Evolutionary conservation across 805 yeast genomes (phyloP).

Genomic region (Saturnispora diversa): DNA sequence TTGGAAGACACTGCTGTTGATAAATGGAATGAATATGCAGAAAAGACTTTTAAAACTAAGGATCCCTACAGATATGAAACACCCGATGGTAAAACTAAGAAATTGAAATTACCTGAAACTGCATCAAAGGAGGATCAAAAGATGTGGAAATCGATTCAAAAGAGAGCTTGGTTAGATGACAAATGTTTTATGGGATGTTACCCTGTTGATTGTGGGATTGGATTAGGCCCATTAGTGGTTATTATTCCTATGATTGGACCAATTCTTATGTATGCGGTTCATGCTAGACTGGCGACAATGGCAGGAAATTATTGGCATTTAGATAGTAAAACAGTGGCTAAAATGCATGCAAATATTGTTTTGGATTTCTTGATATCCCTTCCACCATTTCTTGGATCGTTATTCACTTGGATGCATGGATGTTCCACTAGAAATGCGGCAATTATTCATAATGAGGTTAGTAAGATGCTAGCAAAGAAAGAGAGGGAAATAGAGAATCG

Average conservation of each 20-base stretch:
- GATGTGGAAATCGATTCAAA: conserved; percentile 66
- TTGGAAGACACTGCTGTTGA: conserved; percentile 34
- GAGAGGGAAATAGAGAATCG: conserved; percentile 8
- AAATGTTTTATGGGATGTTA: conserved; percentile 74
- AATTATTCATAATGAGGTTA: conserved; percentile 44
- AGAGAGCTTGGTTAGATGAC: conserved; percentile 82
- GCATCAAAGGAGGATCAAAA: conserved; percentile 52
- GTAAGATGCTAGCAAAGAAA: conserved; percentile 17
- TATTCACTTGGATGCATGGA: conserved; percentile 73
- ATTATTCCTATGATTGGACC: conserved; percentile 81
- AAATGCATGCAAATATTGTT: conserved; percentile 68
- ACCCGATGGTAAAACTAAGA: conserved; percentile 43
- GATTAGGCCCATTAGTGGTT: conserved; percentile 66
- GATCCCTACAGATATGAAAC: conserved; percentile 56
- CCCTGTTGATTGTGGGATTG: conserved; percentile 67
- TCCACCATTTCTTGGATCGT: conserved; percentile 72
- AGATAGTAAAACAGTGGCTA: conserved; percentile 52
- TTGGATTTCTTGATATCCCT: conserved; percentile 68
- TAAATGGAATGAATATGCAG: conserved; percentile 58
- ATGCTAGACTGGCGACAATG: conserved; percentile 52
- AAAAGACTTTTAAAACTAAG: conserved; percentile 50
- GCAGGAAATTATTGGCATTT: conserved; percentile 52
- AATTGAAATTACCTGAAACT: conserved; percentile 52
- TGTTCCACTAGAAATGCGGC: conserved; percentile 91
- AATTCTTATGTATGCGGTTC: conserved; percentile 66